These are phyloP conservation scores for Talaromyces liani DNA, from an alignment of 495 filamentous ascomycete species.

Conservation along the genomic window DNA sequence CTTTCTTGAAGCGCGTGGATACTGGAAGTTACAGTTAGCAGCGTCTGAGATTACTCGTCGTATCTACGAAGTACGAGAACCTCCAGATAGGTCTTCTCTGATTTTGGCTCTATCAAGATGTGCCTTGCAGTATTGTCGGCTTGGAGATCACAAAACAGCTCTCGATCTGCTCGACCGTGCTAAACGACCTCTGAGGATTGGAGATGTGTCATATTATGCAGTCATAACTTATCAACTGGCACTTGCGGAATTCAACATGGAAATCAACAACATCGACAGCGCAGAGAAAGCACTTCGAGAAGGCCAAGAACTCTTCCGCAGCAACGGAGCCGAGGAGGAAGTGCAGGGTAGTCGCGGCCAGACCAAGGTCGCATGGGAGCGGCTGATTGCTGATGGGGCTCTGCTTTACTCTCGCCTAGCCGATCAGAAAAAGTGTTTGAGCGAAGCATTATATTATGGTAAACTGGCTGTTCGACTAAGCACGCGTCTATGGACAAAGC, in stretches of 20 bases:
- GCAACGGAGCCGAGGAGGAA: constrained; percentile 24
- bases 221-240: constrained; percentile 57
- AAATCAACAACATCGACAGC: constrained; percentile 54
- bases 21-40: constrained; percentile 44
- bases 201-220: constrained; percentile 32
- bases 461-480: constrained; percentile 59
- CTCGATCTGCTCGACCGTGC: constrained; percentile 55
- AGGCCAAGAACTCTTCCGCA: constrained; percentile 29
- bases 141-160: constrained; percentile 73
- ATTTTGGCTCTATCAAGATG: constrained; percentile 53
- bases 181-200: constrained; percentile 34
- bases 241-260: constrained; percentile 66
- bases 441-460: constrained; percentile 58
- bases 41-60: constrained; percentile 40
- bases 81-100: constrained; percentile 45
- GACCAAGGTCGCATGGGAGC: constrained; percentile 36
- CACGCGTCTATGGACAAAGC: constrained; percentile 61
- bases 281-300: constrained; percentile 30
- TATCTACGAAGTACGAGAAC: constrained; percentile 44
- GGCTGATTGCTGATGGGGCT: constrained; percentile 42
- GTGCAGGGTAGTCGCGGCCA: constrained; percentile 19
- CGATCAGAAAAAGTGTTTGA: constrained; percentile 53
- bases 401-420: constrained; percentile 57
- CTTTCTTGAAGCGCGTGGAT: constrained; percentile 70
- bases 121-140: constrained; percentile 62